These are phyloP conservation scores for Leavenworthia alabamica DNA, from an alignment of 345 rosid species.

Conservation along the genomic window DNA sequence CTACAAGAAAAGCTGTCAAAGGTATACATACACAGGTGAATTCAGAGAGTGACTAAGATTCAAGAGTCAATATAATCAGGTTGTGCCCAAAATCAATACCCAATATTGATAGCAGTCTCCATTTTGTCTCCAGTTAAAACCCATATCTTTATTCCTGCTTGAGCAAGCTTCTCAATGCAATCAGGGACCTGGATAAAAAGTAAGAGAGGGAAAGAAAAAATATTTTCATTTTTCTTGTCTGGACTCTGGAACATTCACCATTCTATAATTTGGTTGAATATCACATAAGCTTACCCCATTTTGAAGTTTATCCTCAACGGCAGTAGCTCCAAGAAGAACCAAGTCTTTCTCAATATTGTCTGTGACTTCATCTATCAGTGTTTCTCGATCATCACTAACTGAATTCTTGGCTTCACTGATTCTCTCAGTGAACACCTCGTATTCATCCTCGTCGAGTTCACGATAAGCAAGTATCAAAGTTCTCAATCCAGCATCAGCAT, in stretches of 20 bases:
- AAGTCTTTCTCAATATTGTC: conserved; percentile 72
- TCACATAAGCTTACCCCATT: conserved; percentile 59
- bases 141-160: conserved; percentile 97
- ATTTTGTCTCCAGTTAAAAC: conserved; percentile 98
- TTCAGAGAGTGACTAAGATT: conserved; percentile 24
- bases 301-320: conserved; percentile 98
- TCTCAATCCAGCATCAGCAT: conserved; percentile 96
- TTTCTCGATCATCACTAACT: conserved; percentile 69
- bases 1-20: conserved; percentile 84
- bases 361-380: conserved; percentile 60
- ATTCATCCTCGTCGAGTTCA: conserved; percentile 64
- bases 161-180: conserved; percentile 98
- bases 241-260: background rate
- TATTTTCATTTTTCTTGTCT: background rate
- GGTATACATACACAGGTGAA: conserved; percentile 20
- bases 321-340: conserved; percentile 92
- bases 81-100: conserved; percentile 38
- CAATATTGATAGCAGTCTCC: conserved; percentile 99
- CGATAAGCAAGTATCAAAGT: conserved; percentile 87
- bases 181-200: conserved; percentile 61
- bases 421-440: conserved; percentile 44
- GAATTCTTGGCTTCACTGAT: conserved; percentile 70
- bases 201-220: background rate
- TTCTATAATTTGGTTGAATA: background rate
- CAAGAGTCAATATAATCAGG: background rate